Percentiles rank a stretch among this genome's conserved stretches.
Conservation (phyloP, 1,284 basidiomycete species). For the Tylopilus microsporus region DNA sequence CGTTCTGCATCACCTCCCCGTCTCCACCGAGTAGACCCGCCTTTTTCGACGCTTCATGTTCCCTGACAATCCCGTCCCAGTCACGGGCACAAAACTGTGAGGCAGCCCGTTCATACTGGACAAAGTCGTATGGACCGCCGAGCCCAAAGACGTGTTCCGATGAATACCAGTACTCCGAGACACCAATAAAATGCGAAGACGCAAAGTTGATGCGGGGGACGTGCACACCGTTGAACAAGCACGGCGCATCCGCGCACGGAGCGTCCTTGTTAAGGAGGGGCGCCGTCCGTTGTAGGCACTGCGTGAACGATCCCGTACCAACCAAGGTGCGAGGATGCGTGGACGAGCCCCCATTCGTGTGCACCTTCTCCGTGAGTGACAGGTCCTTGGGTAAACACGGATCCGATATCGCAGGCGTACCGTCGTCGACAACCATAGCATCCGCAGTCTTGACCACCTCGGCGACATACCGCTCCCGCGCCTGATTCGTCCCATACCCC, state of each 20-base stretch:
- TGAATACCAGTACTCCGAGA: constrained; percentile 99
- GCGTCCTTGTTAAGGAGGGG: constrained; percentile 83
- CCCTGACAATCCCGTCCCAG: constrained; percentile 72
- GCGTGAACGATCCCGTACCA: constrained; percentile 90
- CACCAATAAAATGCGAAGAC: constrained; percentile 90
- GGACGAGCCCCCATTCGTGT: constrained; percentile 39
- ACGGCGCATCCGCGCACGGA: constrained; percentile 81
- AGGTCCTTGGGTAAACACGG: constrained; percentile 88
- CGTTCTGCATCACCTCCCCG: constrained; percentile 48
- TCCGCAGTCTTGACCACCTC: constrained; percentile 58
- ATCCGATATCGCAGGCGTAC: constrained; percentile 57
- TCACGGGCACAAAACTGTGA: constrained; percentile 77
- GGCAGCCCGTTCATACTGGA: constrained; percentile 92
- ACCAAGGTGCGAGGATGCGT: constrained; percentile 58
- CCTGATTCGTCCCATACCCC: constrained; percentile 96
- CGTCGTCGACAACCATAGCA: constrained; percentile 11
- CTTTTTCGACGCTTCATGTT: constrained; percentile 56
- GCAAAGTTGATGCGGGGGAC: constrained; percentile 90
- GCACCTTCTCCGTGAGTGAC: constrained; percentile 49
- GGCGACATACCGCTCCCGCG: constrained; percentile 85
- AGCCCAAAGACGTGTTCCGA: constrained; percentile 93
- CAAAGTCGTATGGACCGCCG: constrained; percentile 93
- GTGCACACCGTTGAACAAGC: constrained; percentile 96
- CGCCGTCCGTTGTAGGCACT: constrained; percentile 72
- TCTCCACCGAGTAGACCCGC: constrained; percentile 54